Evolutionary conservation across 768 basidiomycete genomes (phyloP), one percentile per base, ranked within the genome.

Genomic region (Cystobasidium tubakii): DNA sequence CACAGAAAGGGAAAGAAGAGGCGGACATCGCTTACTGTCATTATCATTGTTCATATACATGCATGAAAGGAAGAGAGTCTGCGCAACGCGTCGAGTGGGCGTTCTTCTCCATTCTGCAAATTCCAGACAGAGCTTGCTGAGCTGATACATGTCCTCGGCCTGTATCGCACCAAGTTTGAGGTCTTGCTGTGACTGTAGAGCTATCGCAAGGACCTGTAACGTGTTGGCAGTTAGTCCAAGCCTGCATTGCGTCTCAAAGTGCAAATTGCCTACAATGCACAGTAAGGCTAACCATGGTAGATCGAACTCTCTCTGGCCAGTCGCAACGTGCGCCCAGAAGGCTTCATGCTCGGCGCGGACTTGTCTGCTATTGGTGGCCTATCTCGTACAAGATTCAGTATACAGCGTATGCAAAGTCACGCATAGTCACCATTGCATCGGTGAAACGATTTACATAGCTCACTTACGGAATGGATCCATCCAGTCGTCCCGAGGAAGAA

Each of bases 21-120:
- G 10, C 17, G 13, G 25, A 60, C 57, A 29, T 7, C 13, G 23
- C 57, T 29, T 31, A 60, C 57, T 27, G 33, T 60, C 57, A 29
- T 60, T 60, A 13, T 60, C 57, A 60, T 60, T 60, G 21, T 60
- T 60, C 57, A 60, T 60, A 31, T 60, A 60, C 33, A 60, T 34
- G 25, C 29, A 60, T 15, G 57, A 27, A 25, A 60, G 33, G 57
- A 60, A 60, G 12, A 60, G 15, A 60, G 33, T 34, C 57, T 60
- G 57, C 12, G 27, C 57, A 27, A 34, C 57, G 13, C 57, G 25
- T 27, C 57, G 17, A 6, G 57, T 60, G 29, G 57, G 57, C 13
- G 10, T 29, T 29, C 57, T 27, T 34, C 57, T 27, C 57, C 57
- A 60, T 31, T 60, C 57, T 27, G 57, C 57, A 29, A 60, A 60